Conservation (phyloP, 169 alveolate genomes). For the Ichthyophthirius multifiliis region DNA sequence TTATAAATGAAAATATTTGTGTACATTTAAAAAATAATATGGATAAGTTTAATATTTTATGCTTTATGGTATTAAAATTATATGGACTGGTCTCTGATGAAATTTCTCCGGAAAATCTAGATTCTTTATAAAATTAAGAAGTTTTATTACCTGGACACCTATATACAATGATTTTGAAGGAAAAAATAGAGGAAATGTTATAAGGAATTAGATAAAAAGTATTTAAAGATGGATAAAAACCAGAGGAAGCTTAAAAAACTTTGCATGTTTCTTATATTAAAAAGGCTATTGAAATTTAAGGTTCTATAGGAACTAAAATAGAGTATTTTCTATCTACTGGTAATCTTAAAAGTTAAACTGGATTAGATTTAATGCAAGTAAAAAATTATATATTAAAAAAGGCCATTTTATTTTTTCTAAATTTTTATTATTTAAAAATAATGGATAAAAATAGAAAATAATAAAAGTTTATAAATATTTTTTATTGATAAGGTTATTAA, state of each 20-base stretch:
- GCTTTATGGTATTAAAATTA: slow-evolving; percentile 95
- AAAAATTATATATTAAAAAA: too few relatives aligned
- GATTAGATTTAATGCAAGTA: slow-evolving; percentile 17
- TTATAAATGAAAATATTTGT: slow-evolving; percentile 91
- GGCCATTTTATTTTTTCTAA: too few relatives aligned
- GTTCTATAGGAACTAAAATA: slow-evolving; percentile 82
- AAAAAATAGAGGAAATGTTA: slow-evolving; percentile 79
- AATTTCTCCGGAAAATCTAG: slow-evolving; percentile 83
- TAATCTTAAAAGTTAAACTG: slow-evolving; percentile 72
- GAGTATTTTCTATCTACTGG: slow-evolving; percentile 97
- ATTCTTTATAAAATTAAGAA: slow-evolving; percentile 79
- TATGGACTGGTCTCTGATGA: slow-evolving; percentile 90
- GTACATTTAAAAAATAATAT: slow-evolving; percentile 91
- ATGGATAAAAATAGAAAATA: too few relatives aligned
- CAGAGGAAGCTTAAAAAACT: slow-evolving; percentile 61
- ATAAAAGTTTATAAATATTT: too few relatives aligned
- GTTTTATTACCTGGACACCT: slow-evolving; percentile 84
- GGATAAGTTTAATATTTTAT: slow-evolving; percentile 93
- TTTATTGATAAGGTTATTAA: too few relatives aligned
- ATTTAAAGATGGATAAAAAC: slow-evolving; percentile 58
- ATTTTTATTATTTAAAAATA: too few relatives aligned
- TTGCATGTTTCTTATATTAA: slow-evolving; percentile 59
- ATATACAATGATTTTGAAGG: slow-evolving; percentile 73
- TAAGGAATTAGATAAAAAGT: slow-evolving; percentile 72
- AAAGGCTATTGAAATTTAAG: slow-evolving; percentile 64